phyloP scores from a whole-genome alignment of 192 early-diverging fungal genomes.

The Coemansia sp. region DNA sequence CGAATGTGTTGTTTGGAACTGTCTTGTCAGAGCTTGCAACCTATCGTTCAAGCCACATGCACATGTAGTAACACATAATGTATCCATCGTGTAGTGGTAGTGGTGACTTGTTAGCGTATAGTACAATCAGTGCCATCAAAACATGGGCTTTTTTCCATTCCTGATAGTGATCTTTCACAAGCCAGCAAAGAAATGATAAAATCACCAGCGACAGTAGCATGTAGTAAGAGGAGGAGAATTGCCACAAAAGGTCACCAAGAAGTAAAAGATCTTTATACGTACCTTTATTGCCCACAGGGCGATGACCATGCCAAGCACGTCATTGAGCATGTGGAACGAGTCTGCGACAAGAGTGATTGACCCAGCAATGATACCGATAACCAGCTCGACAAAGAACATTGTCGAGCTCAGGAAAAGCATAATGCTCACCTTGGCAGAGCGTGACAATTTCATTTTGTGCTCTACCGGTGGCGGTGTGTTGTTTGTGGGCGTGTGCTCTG shows the following conservation, averaged over 20 bases:
- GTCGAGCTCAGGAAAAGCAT: conserved; percentile 62
- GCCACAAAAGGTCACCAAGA: background rate
- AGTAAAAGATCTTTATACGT: background rate
- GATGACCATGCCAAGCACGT: conserved; percentile 73
- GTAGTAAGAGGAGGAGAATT: background rate
- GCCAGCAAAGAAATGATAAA: background rate
- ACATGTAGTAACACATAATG: background rate
- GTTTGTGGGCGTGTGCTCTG: background rate
- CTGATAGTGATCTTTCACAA: background rate
- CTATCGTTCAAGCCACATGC: conserved; percentile 18
- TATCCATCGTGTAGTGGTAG: background rate
- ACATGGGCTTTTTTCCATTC: background rate
- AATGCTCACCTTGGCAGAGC: conserved; percentile 59
- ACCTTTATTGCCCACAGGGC: conserved; percentile 79
- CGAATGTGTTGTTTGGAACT: conserved; percentile 75
- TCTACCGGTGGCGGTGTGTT: conserved; percentile 1
- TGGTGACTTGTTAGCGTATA: background rate
- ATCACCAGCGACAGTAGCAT: too few relatives aligned
- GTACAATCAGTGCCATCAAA: background rate
- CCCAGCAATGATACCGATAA: conserved; percentile 71
- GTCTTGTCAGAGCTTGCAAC: conserved; percentile 62
- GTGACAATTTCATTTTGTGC: conserved; percentile 40
- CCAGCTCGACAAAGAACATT: conserved; percentile 80
- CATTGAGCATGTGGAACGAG: conserved; percentile 91
- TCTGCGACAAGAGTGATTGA: conserved; percentile 88